Evolutionary conservation across 176 grass and related monocot genomes (phyloP), one percentile per base, ranked within the genome.

Genomic region (Rhynchospora breviuscula): DNA sequence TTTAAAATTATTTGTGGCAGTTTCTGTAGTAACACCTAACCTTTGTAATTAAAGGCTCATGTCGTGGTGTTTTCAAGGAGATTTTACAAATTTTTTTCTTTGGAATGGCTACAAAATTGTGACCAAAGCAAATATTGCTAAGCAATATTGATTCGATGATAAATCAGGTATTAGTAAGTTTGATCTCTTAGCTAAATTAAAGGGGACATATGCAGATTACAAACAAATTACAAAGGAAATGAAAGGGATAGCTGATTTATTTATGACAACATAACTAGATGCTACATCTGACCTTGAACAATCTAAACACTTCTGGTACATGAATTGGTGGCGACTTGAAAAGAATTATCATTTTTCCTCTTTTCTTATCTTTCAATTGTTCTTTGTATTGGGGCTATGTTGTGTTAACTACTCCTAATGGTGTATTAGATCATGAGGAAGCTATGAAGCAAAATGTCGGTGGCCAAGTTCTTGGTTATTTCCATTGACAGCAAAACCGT

Each of bases 341-440:
- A 53, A 4, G 23, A 26, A 67, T 67, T 1, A 29, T 82, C 35
- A 15, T 53, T 65, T 60, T 65, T 67, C 81, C 45, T 67, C 8
- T 80, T 25, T 5, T 86, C 6, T 57, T 29, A 17, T 86, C 26
- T 7, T 88, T 6, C 47, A 29, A 21, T 84, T 63, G 35, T 86
- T 9, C 71, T 86, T 86, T 90, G 86, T 87, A 98, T 93, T 93
- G 93, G 96, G 96, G 91, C 68, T 98, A 98, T 89, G 93, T 95
- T 72, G 93, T 93, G 85, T 84, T 99, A 80, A 95, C 96, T 60
- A 95, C 93, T 47, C 89, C 96, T 23, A 95, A 93, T 70, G 91
- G 89, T 62, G 91, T 99, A 59, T 85, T 99, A 85, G 96, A 99
- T 89, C 96, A 99, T 47, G 96, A 99, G 69, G 93, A 99, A 89